Evolutionary conservation across 225 moss, liverwort and hornwort species (phyloP).

Genomic region (Bryum argenteum): DNA sequence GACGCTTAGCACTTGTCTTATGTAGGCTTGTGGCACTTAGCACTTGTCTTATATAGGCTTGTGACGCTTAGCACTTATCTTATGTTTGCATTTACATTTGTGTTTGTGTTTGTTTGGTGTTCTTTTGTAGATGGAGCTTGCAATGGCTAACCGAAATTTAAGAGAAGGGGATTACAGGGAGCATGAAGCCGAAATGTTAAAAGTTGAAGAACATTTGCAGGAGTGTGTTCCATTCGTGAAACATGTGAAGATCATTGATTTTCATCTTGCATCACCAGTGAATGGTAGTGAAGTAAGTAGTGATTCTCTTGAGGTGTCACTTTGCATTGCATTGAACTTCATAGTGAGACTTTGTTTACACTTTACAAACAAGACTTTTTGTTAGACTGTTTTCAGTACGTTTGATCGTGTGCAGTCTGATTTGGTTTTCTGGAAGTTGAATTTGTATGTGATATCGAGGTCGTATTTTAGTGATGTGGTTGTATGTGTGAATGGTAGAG

Average conservation of each 20-base stretch:
- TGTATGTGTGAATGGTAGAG: too few species aligned
- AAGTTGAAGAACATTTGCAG: not conserved
- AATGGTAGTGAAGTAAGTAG: not conserved
- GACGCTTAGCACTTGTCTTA: not conserved
- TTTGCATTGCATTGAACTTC: not conserved
- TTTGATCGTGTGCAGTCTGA: too few species aligned
- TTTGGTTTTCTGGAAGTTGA: too few species aligned
- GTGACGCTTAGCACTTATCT: too few species aligned
- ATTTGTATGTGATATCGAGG: too few species aligned
- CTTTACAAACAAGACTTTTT: too few species aligned
- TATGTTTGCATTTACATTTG: too few species aligned
- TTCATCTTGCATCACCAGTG: not conserved
- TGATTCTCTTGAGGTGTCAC: not conserved
- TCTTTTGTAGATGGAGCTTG: not conserved
- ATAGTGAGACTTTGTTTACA: not conserved
- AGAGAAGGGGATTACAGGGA: not conserved
- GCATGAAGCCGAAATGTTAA: not conserved
- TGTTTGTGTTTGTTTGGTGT: too few species aligned
- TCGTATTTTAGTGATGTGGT: too few species aligned
- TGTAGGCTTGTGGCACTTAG: too few species aligned
- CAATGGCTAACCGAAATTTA: not conserved
- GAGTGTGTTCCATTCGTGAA: not conserved
- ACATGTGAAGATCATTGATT: not conserved
- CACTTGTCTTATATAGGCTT: not conserved
- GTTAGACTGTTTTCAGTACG: too few species aligned